phyloP scores from a whole-genome alignment of 805 yeast genomes.

The Hanseniaspora nectarophila region DNA sequence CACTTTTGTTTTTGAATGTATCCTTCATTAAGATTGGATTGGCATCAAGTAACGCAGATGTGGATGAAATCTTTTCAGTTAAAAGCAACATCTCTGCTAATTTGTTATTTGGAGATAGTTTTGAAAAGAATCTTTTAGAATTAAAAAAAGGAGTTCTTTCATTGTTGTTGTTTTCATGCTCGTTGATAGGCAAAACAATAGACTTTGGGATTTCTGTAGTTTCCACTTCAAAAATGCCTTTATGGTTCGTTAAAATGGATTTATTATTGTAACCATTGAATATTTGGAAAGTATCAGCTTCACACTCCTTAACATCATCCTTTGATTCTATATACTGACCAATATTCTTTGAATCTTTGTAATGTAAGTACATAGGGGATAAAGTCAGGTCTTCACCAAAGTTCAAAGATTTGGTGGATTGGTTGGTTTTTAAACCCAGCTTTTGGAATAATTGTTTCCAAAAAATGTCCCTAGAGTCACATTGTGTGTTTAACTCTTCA shows the following conservation, averaged over 20 bases:
- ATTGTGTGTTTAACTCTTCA: slow-evolving; percentile 32
- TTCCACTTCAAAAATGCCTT: slow-evolving; percentile 30
- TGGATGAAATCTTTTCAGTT: slow-evolving; percentile 84
- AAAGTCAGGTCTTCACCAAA: slow-evolving; percentile 38
- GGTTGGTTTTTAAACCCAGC: slow-evolving; percentile 60
- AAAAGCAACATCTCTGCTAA: slow-evolving; percentile 60
- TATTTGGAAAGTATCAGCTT: slow-evolving; percentile 8
- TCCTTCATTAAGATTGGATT: slow-evolving; percentile 50
- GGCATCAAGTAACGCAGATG: slow-evolving; percentile 63
- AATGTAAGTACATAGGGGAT: slow-evolving; percentile 47
- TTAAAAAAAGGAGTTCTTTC: slow-evolving; percentile 64
- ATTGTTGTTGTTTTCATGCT: slow-evolving; percentile 30
- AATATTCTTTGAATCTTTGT: not conserved
- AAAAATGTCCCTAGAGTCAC: slow-evolving; percentile 43
- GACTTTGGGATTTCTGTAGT: slow-evolving; percentile 48
- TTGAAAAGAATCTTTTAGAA: slow-evolving; percentile 40
- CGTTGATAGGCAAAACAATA: slow-evolving; percentile 34
- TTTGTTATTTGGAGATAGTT: slow-evolving; percentile 26
- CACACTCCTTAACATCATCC: slow-evolving; percentile 16
- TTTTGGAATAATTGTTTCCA: slow-evolving; percentile 44
- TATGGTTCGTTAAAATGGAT: slow-evolving; percentile 24
- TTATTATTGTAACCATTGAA: slow-evolving; percentile 17
- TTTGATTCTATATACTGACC: not conserved
- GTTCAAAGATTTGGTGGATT: slow-evolving; percentile 33
- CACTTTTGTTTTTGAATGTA: slow-evolving; percentile 27